Conservation (phyloP, 768 basidiomycete genomes). For the Phlegmacium glaucopus region DNA sequence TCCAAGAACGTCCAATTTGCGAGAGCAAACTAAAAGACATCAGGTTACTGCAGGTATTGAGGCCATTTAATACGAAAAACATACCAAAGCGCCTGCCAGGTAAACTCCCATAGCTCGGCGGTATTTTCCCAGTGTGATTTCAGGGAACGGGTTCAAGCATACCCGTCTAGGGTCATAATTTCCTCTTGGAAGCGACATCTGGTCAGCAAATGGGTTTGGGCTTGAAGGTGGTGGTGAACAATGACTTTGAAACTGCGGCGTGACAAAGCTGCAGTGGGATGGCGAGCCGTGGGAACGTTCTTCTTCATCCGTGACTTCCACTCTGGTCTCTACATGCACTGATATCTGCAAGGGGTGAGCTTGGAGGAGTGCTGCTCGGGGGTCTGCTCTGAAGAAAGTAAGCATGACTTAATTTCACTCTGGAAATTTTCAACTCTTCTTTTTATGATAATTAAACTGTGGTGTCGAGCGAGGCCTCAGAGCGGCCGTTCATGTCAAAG, state of each 20-base stretch:
- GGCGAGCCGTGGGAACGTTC: slow-evolving; percentile 25
- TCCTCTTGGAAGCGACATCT: slow-evolving; percentile 64
- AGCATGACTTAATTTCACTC: neutral
- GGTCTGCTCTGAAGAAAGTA: neutral
- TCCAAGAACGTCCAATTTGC: slow-evolving; percentile 96
- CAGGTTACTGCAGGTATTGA: neutral
- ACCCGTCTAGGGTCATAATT: slow-evolving; percentile 86
- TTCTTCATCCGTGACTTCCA: slow-evolving; percentile 17
- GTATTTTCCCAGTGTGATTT: slow-evolving; percentile 69
- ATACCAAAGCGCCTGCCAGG: slow-evolving; percentile 85
- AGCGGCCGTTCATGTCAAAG: no score
- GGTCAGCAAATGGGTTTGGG: neutral
- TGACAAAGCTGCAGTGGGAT: slow-evolving; percentile 12
- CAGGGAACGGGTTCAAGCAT: slow-evolving; percentile 84
- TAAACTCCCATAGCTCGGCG: slow-evolving; percentile 86
- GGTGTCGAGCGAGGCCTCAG: no score
- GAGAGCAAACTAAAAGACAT: slow-evolving; percentile 72
- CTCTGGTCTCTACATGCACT: slow-evolving; percentile 25
- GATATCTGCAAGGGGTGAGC: slow-evolving; percentile 11
- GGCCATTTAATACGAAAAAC: slow-evolving; percentile 27
- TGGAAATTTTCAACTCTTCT: no score
- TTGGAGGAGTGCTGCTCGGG: neutral
- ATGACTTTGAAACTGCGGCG: slow-evolving; percentile 15
- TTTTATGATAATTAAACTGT: no score
- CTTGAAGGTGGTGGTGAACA: slow-evolving; percentile 7